Conservation (phyloP, 1,139 yeast species). For the Taphrina pruni region DNA sequence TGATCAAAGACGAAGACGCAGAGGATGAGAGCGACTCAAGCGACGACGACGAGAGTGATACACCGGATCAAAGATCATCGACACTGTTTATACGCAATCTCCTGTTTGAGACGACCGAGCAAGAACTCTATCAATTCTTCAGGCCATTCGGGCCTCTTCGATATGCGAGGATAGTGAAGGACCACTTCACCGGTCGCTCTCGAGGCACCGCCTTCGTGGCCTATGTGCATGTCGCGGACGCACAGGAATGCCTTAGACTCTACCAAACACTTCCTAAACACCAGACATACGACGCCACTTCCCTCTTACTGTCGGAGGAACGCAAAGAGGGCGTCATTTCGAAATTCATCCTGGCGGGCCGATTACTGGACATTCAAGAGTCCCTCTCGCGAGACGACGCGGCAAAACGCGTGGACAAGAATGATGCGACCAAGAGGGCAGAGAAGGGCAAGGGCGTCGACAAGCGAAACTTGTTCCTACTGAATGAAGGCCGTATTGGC, state of each 20-base stretch:
- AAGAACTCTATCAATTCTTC: conserved; percentile 77
- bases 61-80: conserved; percentile 50
- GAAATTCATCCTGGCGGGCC: conserved; percentile 90
- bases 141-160: conserved; percentile 82
- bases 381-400: conserved; percentile 93
- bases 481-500: conserved; percentile 93
- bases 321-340: conserved; percentile 57
- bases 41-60: conserved; percentile 50
- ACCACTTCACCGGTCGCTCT: conserved; percentile 81
- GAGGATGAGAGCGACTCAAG: conserved; percentile 49
- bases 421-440: conserved; percentile 74
- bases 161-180: conserved; percentile 92
- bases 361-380: conserved; percentile 79
- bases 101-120: conserved; percentile 92
- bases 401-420: conserved; percentile 70
- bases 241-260: conserved; percentile 68
- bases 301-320: conserved; percentile 88
- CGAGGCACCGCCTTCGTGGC: conserved; percentile 97
- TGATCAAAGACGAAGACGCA: conserved; percentile 10
- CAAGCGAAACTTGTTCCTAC: conserved; percentile 78
- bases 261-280: conserved; percentile 66
- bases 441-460: conserved; percentile 84
- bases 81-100: conserved; percentile 85
- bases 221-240: conserved; percentile 67
- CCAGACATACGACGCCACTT: conserved; percentile 54